Base-by-base conservation (phyloP, 2,329 filamentous ascomycete genomes). In the Bipolaris zeicola region DNA sequence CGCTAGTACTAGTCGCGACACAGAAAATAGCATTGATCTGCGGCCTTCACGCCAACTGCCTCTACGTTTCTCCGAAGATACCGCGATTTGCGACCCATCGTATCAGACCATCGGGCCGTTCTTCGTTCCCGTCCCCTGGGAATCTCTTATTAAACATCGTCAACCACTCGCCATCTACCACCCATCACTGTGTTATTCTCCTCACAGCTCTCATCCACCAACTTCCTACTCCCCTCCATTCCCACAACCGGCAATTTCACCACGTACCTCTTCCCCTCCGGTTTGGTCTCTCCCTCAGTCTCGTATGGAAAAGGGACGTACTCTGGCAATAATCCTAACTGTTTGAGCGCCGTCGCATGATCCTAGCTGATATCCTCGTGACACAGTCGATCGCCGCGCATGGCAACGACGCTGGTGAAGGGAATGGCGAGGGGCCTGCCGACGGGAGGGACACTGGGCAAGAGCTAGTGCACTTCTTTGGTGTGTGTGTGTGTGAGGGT, bases 301-400 rank as follows among this genome's bases (percentile, higher is more conserved):
- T 50, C 14, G 38, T 65, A 64, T 0, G 86, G 87, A 57, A 86
- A 90, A 0, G 84, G 83, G 0, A 90, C 78, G 60, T 86, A 90
- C 55, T 89, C 82, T 0, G 87, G 87, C 50, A 91, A 68, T 16
- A 89, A 69, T 0, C 85, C 87, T 1, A 88, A 71, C 68, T 90
- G 88, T 5, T 79, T 73, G 8, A 91, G 75, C 1, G 85, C 82
- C 0, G 85, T 87, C 0, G 79, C 84, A 69, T 90, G 87, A 56
- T 91, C 88, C 87, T 88, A 91, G 13, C 82, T 77, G 42, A 91
- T 90, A 63, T 90, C 87, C 69, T 91, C 88, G 61, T 90, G 86
- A 61, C 85, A 89, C 0, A 91, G 74, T 0, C 87, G 78, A 66
- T 90, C 87, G 2, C 88, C 88, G 1, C 88, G 82, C 50, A 90